These are phyloP conservation scores for Pistacia integerrima DNA, from an alignment of 345 rosid species.

Conservation along the genomic window DNA sequence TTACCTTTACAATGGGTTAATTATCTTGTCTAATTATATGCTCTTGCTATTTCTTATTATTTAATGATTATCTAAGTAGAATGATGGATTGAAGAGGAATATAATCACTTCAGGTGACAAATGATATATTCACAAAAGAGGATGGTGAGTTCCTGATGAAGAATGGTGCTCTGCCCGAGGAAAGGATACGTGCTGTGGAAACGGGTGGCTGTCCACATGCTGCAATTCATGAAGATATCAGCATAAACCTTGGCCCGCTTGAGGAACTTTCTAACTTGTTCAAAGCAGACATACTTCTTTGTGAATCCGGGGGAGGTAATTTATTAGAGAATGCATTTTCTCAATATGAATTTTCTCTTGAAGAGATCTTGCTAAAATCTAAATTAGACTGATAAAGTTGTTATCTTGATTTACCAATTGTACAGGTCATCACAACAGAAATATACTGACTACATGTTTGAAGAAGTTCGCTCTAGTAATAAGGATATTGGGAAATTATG, in stretches of 20 bases:
- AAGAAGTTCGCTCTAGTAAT: background rate
- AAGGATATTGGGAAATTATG: background rate
- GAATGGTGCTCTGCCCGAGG: slow-evolving; percentile 89
- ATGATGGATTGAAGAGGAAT: slow-evolving; percentile 10
- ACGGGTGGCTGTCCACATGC: slow-evolving; percentile 99
- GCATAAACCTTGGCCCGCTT: slow-evolving; percentile 94
- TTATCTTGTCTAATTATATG: background rate
- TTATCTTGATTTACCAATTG: background rate
- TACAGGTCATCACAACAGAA: no score
- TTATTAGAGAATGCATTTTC: background rate
- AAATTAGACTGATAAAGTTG: background rate
- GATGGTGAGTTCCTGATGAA: slow-evolving; percentile 96
- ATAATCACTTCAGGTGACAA: slow-evolving; percentile 66
- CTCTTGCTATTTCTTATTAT: background rate
- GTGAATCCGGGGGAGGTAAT: slow-evolving; percentile 99
- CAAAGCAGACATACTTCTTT: slow-evolving; percentile 88
- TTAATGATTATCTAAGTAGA: slow-evolving; percentile 12
- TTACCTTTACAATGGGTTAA: background rate
- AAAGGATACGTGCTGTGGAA: slow-evolving; percentile 92
- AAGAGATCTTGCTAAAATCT: background rate
- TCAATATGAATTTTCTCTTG: background rate
- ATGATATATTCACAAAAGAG: slow-evolving; percentile 97
- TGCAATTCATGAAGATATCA: slow-evolving; percentile 98
- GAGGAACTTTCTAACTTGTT: slow-evolving; percentile 91
- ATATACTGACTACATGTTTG: background rate